Base-by-base conservation (phyloP, 768 basidiomycete species). In the Pleurotus tuber-regium region DNA sequence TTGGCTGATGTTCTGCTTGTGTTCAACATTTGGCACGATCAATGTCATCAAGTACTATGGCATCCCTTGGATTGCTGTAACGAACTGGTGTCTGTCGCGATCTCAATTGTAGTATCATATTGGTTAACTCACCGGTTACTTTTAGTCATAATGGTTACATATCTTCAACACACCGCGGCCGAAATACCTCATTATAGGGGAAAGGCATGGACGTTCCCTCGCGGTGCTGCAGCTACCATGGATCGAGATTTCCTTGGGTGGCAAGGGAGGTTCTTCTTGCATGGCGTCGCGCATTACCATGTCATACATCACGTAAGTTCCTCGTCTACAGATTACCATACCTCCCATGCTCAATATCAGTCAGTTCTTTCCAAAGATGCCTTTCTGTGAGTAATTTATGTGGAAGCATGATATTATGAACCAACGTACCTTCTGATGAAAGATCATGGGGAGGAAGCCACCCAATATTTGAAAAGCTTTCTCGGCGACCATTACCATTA, bases 181-280 rank as follows among this genome's bases (percentile, higher is more conserved):
- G 58, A 59, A 0, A 61, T 83, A 14, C 82, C 82, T 2, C 80
- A 83, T 56, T 85, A 82, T 60, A 78, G 82, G 47, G 71, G 73
- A 38, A 70, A 66, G 46, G 72, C 72, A 54, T 85, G 83, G 82
- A 81, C 74, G 60, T 83, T 76, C 66, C 76, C 78, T 55, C 79
- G 82, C 11, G 83, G 83, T 1, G 83, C 82, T 21, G 78, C 79
- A 25, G 76, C 80, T 2, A 84, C 83, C 1, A 73, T 84, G 21
- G 82, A 85, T 61, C 67, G 81, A 28, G 57, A 72, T 53, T 75
- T 84, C 62, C 68, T 85, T 11, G 82, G 82, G 9, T 83, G 80
- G 80, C 77, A 80, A 62, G 83, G 83, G 2, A 73, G 78, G 18
- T 84, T 84, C 70, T 84, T 84, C 71, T 67, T 85, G n/a, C 82